Evolutionary conservation across 1,284 basidiomycete genomes (phyloP).

Genomic region (Fistulina hepatica): DNA sequence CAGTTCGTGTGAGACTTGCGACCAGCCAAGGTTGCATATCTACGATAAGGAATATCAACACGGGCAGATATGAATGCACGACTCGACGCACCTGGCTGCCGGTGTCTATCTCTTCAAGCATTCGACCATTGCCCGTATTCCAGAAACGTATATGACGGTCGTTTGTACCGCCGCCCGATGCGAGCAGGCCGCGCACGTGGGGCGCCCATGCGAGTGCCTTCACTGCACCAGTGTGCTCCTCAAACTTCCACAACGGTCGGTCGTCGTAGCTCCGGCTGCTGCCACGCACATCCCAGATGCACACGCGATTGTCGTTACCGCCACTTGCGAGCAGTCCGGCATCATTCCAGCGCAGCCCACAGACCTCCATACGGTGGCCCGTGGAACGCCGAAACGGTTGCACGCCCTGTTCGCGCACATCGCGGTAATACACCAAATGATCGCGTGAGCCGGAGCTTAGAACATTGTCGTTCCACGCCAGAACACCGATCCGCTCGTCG

Average conservation of each 20-base stretch:
- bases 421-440: slow-evolving; percentile 83
- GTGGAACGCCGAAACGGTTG: slow-evolving; percentile 71
- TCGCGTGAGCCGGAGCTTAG: slow-evolving; percentile 90
- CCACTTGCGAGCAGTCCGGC: slow-evolving; percentile 79
- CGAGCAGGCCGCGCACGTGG: slow-evolving; percentile 84
- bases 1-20: slow-evolving; percentile 89
- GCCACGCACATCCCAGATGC: slow-evolving; percentile 87
- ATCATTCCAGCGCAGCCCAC: slow-evolving; percentile 79
- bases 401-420: slow-evolving; percentile 66
- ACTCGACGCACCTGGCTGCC: slow-evolving; percentile 82
- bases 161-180: slow-evolving; percentile 96
- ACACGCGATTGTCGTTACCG: slow-evolving; percentile 97
- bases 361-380: slow-evolving; percentile 92
- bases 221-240: slow-evolving; percentile 93
- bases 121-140: slow-evolving; percentile 86
- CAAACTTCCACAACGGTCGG: slow-evolving; percentile 84
- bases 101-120: slow-evolving; percentile 83
- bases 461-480: slow-evolving; percentile 90
- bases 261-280: too few relatives aligned
- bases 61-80: too few relatives aligned
- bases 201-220: slow-evolving; percentile 99
- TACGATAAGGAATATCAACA: too few relatives aligned
- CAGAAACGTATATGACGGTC: slow-evolving; percentile 97
- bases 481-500: slow-evolving; percentile 77
- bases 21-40: slow-evolving; percentile 98